A percentile compares a stretch with the other conserved stretches of the same genome.
phyloP scores from a whole-genome alignment of 495 filamentous ascomycete genomes.

The Neurospora sp. region DNA sequence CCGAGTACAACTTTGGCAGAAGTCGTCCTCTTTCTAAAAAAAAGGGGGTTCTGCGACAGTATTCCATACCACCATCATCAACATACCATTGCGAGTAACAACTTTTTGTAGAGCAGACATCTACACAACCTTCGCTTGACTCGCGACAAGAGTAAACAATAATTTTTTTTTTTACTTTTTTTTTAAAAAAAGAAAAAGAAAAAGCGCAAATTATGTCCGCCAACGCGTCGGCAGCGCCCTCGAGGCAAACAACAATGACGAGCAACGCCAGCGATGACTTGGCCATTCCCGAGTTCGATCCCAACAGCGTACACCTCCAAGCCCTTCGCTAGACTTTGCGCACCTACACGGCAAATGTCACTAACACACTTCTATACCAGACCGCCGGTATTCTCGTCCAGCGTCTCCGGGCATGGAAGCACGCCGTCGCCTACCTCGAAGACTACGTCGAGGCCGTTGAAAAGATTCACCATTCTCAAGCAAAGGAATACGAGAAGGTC shows the following conservation, averaged over 20 bases:
- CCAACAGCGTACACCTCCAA: conserved; percentile 52
- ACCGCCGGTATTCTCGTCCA: conserved; percentile 71
- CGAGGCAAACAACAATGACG: conserved; percentile 44
- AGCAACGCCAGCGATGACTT: conserved; percentile 41
- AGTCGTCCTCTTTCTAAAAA: not conserved
- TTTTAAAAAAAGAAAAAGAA: too few relatives aligned
- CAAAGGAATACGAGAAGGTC: conserved; percentile 93
- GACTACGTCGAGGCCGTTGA: conserved; percentile 77
- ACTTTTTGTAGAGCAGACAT: not conserved
- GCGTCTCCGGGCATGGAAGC: conserved; percentile 89
- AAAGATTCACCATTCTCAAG: conserved; percentile 70
- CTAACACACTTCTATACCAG: conserved; percentile 23
- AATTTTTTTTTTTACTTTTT: not conserved
- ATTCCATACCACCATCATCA: not conserved
- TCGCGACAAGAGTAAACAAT: not conserved
- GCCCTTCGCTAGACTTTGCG: not conserved
- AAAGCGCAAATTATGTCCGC: not conserved
- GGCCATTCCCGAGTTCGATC: conserved; percentile 68
- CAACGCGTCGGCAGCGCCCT: conserved; percentile 30
- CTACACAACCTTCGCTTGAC: not conserved
- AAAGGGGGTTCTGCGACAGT: not conserved
- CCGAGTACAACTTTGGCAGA: not conserved
- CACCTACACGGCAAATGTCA: not conserved
- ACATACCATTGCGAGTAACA: not conserved
- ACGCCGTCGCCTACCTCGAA: conserved; percentile 81